Base-by-base conservation (phyloP, 1,284 basidiomycete genomes). In the Ceratobasidium theobromae region DNA sequence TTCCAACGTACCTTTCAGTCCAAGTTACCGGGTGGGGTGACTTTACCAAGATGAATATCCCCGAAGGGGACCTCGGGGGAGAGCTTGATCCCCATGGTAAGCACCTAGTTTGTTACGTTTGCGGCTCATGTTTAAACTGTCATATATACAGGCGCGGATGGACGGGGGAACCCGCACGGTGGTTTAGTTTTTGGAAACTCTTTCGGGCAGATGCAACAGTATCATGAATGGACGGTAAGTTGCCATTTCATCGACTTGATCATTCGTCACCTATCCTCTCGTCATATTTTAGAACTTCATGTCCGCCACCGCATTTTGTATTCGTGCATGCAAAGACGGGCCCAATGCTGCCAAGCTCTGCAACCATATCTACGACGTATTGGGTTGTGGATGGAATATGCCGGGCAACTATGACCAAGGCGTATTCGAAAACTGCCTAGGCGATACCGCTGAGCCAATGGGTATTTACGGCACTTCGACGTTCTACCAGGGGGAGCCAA, bases 351-450 rank as follows among this genome's bases (percentile, higher is more conserved):
- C 53, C 6, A 33, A 65, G 0, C 74, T 74, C 70, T 78, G 77
- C 65, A 68, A 77, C 53, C 77, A 78, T 70, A 75, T 78, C 67
- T 76, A 76, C 72, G 75, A 76, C 66, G 70, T 72, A 41, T 70
- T 71, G 72, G 69, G 71, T 66, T 72, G 28, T 43, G 54, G 27
- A 9, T 60, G 51, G 46, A 64, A 69, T 40, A 58, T 66, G 65
- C 66, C 68, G n/a, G 53, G 51, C 25, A 67, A 53, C 27, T 55
- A 65, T 14, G 38, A 43, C 27, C 48, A 45, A 35, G 54, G 53
- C 33, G 53, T 41, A 9, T 69, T 69, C 46, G 69, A 69, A 30
- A 58, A 55, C 53, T 69, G 69, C 52, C 18, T 51, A n/a, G 66
- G 68, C 18, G 68, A 69, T 33, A 53, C 65, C 18, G 48, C 38